Percentiles rank a stretch among this genome's conserved stretches.
Evolutionary conservation across 2,329 filamentous ascomycete genomes (phyloP).

Genomic region (Myriosclerotinia scirpicola): DNA sequence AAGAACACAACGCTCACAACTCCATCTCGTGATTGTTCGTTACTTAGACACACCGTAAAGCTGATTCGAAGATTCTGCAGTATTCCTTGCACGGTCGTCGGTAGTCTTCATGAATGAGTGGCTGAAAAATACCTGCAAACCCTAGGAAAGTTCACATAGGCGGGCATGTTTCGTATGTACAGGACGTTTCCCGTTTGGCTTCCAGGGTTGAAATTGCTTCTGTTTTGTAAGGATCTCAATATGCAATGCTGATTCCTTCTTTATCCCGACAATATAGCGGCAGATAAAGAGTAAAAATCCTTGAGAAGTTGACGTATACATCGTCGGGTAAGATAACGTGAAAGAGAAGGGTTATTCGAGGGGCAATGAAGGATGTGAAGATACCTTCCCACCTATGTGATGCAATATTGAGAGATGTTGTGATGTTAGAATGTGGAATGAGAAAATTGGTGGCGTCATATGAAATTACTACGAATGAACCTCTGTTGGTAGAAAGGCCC

Average conservation of each 20-base stretch:
- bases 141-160: neutral
- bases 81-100: conserved; percentile 20
- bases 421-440: neutral
- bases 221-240: neutral
- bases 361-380: neutral
- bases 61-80: neutral
- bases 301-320: conserved; percentile 4
- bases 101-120: conserved; percentile 12
- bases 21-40: conserved; percentile 15
- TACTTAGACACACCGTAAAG: conserved; percentile 1
- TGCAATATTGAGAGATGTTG: neutral
- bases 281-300: neutral
- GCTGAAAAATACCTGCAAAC: neutral
- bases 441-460: conserved; percentile 7
- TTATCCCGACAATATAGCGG: neutral
- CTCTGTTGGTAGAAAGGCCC: neutral
- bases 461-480: neutral
- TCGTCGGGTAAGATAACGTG: neutral
- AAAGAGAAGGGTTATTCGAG: neutral
- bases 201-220: conserved; percentile 1
- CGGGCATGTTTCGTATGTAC: neutral
- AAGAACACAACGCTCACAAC: neutral
- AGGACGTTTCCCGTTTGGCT: neutral
- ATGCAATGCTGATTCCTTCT: neutral
- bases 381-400: neutral